Evolutionary conservation across 2,329 filamentous ascomycete genomes (phyloP).

Genomic region (Sarocladium kiliense): DNA sequence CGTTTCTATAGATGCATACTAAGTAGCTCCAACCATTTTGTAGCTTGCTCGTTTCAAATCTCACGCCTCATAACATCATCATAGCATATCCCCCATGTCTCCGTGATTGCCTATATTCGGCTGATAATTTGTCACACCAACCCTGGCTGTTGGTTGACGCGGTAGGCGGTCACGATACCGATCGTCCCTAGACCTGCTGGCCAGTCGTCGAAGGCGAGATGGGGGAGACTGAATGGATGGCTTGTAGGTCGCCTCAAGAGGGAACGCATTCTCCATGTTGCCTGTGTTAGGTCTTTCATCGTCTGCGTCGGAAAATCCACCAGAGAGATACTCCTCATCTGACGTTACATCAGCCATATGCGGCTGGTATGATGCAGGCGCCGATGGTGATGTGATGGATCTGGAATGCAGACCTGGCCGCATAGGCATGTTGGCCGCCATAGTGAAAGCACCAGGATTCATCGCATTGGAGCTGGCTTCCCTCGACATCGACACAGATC

Average conservation of each 20-base stretch:
- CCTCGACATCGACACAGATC: slow-evolving; percentile 55
- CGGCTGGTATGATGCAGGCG: slow-evolving; percentile 48
- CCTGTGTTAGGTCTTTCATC: slow-evolving; percentile 42
- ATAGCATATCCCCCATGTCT: slow-evolving; percentile 28
- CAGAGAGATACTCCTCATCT: slow-evolving; percentile 71
- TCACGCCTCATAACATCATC: slow-evolving; percentile 11
- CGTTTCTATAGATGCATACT: background rate
- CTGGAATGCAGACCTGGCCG: slow-evolving; percentile 72
- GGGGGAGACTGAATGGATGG: slow-evolving; percentile 52
- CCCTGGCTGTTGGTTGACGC: slow-evolving; percentile 35
- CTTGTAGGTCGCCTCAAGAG: slow-evolving; percentile 57
- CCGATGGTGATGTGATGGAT: slow-evolving; percentile 77
- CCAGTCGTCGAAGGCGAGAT: slow-evolving; percentile 28
- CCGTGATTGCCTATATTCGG: background rate
- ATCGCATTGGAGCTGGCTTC: slow-evolving; percentile 57
- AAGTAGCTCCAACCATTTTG: background rate
- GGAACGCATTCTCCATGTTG: slow-evolving; percentile 43
- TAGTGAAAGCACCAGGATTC: slow-evolving; percentile 55
- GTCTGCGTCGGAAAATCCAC: slow-evolving; percentile 76
- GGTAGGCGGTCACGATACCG: slow-evolving; percentile 27
- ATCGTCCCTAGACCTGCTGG: slow-evolving; percentile 28
- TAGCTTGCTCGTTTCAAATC: slow-evolving; percentile 13
- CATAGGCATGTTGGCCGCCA: slow-evolving; percentile 25
- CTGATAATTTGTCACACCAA: slow-evolving; percentile 21
- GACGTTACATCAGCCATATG: slow-evolving; percentile 60